Base-by-base conservation (phyloP, 1,284 basidiomycete genomes). In the Malassezia equina region DNA sequence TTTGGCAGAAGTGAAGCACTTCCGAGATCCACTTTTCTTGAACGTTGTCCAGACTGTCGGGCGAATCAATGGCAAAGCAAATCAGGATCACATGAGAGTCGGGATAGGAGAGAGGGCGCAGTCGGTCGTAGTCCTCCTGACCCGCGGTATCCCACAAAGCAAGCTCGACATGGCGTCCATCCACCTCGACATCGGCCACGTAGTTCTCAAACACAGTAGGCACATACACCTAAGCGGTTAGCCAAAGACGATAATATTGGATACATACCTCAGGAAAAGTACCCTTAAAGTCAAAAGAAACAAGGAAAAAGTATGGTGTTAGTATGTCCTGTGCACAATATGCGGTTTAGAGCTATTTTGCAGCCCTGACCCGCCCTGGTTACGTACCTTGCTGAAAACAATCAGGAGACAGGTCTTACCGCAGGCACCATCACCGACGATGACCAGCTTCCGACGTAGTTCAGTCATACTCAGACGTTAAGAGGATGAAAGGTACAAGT, bases 1-100 rank as follows among this genome's bases (percentile, higher is more conserved):
- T 84, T 44, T 84, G 80, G 76, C 89, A 91, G 79, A 91, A 93
- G 77, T 93, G 89, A 78, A 86, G 83, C 45, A 93, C 89, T 75
- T 93, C 89, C 13, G 88, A 87, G 69, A 89, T 87, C 89, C 89
- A 93, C 86, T 91, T 93, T 78, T 91, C 89, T 78, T 91, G 86
- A 31, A 93, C 88, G 80, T 93, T 93, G 78, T 90, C 89, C 61
- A 93, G 79, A 48, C 87, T 90, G 75, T 90, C 87, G 31, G 90
- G 89, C 52, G 84, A 88, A 79, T 93, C 89, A 62, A 91, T 83
- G 39, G 88, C 86, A 75, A 90, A 93, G 76, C 88, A 91, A 76
- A 93, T 90, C 58, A 93, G 81, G 76, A 91, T 88, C 73, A 91
- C 88, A 75, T 91, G 85, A 21, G 87, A 88, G 78, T 91, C 88